phyloP scores from a whole-genome alignment of 164 flowering plant genomes.

The Protea cynaroides region DNA sequence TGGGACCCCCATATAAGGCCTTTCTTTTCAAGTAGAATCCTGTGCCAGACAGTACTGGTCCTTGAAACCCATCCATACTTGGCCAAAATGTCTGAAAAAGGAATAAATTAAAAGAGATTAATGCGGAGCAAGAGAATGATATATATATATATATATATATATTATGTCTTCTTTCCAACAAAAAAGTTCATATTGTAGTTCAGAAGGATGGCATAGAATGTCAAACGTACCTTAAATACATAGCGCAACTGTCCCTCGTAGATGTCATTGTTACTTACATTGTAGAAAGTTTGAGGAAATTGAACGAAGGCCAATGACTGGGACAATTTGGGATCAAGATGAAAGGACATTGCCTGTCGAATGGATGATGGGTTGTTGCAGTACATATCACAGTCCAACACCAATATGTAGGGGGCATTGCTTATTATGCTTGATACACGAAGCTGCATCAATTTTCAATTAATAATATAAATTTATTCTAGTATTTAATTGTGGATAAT shows the following conservation, averaged over 20 bases:
- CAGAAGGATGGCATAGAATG: neutral
- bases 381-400: constrained; percentile 40
- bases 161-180: no score
- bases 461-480: no score
- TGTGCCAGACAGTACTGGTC: constrained; percentile 25
- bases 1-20: constrained; percentile 18
- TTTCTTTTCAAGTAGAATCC: constrained; percentile 27
- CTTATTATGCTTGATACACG: constrained; percentile 29
- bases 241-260: constrained; percentile 17
- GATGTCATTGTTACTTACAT: constrained; percentile 26
- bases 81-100: constrained; percentile 18
- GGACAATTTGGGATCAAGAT: constrained; percentile 23
- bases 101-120: neutral
- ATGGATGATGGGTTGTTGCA: constrained; percentile 32
- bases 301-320: constrained; percentile 25
- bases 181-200: no score
- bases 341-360: constrained; percentile 31
- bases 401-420: constrained; percentile 25
- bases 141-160: neutral
- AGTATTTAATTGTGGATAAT: no score
- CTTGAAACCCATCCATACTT: constrained; percentile 28
- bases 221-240: constrained; percentile 2
- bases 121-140: no score
- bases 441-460: constrained; percentile 16
- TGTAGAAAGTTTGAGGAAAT: constrained; percentile 32